Evolutionary conservation across 345 rosid species (phyloP).

Genomic region (Kandelia obovata): DNA sequence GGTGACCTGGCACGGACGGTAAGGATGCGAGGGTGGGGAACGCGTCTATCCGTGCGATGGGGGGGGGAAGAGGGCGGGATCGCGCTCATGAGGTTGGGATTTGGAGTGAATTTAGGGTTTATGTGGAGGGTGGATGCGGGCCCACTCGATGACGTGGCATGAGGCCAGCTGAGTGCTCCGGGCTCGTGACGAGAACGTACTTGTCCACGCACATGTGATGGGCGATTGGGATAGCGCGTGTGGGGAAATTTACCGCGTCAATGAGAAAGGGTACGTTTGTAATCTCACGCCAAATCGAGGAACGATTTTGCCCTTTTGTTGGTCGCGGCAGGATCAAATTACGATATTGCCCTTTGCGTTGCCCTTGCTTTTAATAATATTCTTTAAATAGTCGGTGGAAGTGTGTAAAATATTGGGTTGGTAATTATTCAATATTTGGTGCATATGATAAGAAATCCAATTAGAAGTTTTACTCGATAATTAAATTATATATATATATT

Average conservation of each 20-base stretch:
- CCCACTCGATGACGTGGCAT: slow-evolving; percentile 39
- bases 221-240: slow-evolving; percentile 16
- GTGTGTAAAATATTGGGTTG: too few species aligned
- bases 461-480: too few species aligned
- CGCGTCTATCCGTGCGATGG: slow-evolving; percentile 33
- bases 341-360: too few species aligned
- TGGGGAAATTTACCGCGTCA: not conserved
- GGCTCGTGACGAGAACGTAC: slow-evolving; percentile 15
- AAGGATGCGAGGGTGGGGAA: not conserved
- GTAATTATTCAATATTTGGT: too few species aligned
- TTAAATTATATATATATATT: too few species aligned
- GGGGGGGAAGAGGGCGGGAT: not conserved
- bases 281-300: too few species aligned
- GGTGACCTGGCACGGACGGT: slow-evolving; percentile 49
- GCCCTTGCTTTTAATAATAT: too few species aligned
- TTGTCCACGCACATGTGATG: slow-evolving; percentile 36
- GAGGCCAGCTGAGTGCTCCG: slow-evolving; percentile 34
- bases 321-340: too few species aligned
- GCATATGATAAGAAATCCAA: too few species aligned
- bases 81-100: slow-evolving; percentile 8
- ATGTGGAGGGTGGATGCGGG: not conserved
- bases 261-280: too few species aligned
- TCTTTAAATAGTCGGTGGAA: too few species aligned
- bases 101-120: slow-evolving; percentile 47
- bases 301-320: too few species aligned